These are phyloP conservation scores for Tetrahymena elliotti DNA, from an alignment of 73 alveolate genomes.

Conservation along the genomic window DNA sequence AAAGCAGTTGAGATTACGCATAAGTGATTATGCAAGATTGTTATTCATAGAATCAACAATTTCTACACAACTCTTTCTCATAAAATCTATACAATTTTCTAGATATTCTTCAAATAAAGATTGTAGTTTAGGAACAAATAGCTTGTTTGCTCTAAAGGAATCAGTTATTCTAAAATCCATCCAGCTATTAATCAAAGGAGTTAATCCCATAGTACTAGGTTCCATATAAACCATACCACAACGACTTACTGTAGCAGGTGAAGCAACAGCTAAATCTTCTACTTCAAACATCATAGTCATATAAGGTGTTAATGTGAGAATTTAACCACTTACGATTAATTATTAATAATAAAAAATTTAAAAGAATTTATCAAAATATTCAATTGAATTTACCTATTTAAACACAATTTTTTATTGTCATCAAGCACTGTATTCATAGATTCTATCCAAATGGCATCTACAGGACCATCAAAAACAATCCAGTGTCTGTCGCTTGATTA, in stretches of 20 bases:
- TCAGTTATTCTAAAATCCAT: slow-evolving; percentile 60
- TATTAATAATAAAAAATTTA: slow-evolving; percentile 66
- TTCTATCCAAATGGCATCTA: slow-evolving; percentile 94
- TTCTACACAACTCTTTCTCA: slow-evolving; percentile 56
- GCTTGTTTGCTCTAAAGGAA: slow-evolving; percentile 31
- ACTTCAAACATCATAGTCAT: slow-evolving; percentile 93
- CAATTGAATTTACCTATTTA: slow-evolving; percentile 27
- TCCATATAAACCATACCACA: slow-evolving; percentile 91
- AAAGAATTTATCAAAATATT: too few relatives aligned
- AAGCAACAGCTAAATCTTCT: slow-evolving; percentile 80
- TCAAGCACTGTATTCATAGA: slow-evolving; percentile 98
- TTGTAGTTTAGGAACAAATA: slow-evolving; percentile 55
- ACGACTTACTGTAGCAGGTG: slow-evolving; percentile 86
- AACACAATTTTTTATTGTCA: slow-evolving; percentile 96
- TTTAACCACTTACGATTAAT: slow-evolving; percentile 60
- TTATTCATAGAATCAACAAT: slow-evolving; percentile 63
- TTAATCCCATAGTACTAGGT: slow-evolving; percentile 76
- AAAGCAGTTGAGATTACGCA: slow-evolving; percentile 83
- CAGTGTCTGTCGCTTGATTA: slow-evolving; percentile 74
- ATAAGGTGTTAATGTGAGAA: slow-evolving; percentile 73
- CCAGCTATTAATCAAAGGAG: slow-evolving; percentile 78
- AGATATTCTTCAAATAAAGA: slow-evolving; percentile 64
- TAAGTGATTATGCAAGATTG: slow-evolving; percentile 54
- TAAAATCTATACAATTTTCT: slow-evolving; percentile 52
- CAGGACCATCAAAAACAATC: slow-evolving; percentile 99